Evolutionary conservation across 1,284 basidiomycete species (phyloP), one percentile per base, ranked within the genome.

Genomic region (Quambalaria eucalypti): DNA sequence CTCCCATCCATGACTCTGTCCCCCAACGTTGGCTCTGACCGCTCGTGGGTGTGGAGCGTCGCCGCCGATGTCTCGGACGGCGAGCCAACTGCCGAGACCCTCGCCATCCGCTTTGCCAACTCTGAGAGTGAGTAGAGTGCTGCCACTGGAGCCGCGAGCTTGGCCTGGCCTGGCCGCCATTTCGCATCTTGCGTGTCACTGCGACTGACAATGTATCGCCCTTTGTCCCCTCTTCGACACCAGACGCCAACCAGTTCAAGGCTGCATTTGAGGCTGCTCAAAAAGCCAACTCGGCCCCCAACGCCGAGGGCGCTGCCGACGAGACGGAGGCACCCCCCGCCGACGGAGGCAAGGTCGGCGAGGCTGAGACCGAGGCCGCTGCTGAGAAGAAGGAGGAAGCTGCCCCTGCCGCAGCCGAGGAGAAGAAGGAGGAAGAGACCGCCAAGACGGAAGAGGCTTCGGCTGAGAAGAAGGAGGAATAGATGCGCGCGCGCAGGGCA

Each of bases 41-140:
- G 95, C 77, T 95, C 90, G 69, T 98, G 95, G 95, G 95, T 99
- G 38, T 98, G 65, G 62, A 76, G 96, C 78, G 92, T 95, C 53
- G 83, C 85, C 53, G 95, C 93, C 44, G 95, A 99, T 78, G 90
- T 89, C 75, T 85, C 93, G 51, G 73, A 75, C 36, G 82, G 83
- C 57, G 89, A 88, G 55, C 83, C 92, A 21, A 87, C 86, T 42
- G 79, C 90, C 23, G 93, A 97, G 80, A 97, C 93, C 21, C 84
- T 99, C 54, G 95, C 95, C 48, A 97, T 99, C 76, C 87, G 95
- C 60, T 98, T 99, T 74, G 93, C 90, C 62, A 98, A 96, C 80
- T 82, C 88, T 59, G 95, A 98, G 28, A 92, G 91, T 95, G 69
- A 78, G 90, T 81, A n/a, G 14, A 26, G 33, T 19, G 16, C 6